phyloP scores from a whole-genome alignment of 345 rosid species.

The Moringa oleifera region DNA sequence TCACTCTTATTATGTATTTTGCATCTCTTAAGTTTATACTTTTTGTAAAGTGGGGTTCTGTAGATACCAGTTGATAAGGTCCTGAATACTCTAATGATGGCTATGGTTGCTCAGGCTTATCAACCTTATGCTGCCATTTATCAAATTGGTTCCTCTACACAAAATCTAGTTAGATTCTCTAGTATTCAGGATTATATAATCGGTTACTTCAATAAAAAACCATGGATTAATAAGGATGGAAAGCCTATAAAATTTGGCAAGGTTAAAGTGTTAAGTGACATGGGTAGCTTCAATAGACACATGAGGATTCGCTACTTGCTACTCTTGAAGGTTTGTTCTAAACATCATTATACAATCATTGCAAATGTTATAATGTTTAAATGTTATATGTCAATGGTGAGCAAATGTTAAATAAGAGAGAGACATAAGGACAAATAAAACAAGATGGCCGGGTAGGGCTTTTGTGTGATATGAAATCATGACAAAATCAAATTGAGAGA shows the following conservation, averaged over 20 bases:
- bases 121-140: constrained; percentile 35
- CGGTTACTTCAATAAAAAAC: constrained; percentile 51
- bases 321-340: constrained; percentile 50
- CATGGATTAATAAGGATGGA: constrained; percentile 83
- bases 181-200: constrained; percentile 38
- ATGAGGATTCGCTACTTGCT: constrained; percentile 59
- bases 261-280: constrained; percentile 39
- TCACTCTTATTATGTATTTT: no score
- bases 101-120: constrained; percentile 29
- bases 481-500: background rate
- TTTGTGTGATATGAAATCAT: no score
- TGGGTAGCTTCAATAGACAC: constrained; percentile 71
- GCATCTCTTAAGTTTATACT: no score
- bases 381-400: no score
- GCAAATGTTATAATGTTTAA: no score
- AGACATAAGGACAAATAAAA: no score
- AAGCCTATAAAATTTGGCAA: constrained; percentile 49
- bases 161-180: constrained; percentile 37
- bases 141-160: constrained; percentile 72
- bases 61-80: constrained; percentile 46
- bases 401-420: no score
- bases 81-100: constrained; percentile 35
- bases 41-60: background rate
- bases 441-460: no score
- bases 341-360: no score